A percentile compares a stretch with the other conserved stretches of the same genome.
phyloP scores from a whole-genome alignment of 2,329 filamentous ascomycete genomes.

The Fusarium hainanense region DNA sequence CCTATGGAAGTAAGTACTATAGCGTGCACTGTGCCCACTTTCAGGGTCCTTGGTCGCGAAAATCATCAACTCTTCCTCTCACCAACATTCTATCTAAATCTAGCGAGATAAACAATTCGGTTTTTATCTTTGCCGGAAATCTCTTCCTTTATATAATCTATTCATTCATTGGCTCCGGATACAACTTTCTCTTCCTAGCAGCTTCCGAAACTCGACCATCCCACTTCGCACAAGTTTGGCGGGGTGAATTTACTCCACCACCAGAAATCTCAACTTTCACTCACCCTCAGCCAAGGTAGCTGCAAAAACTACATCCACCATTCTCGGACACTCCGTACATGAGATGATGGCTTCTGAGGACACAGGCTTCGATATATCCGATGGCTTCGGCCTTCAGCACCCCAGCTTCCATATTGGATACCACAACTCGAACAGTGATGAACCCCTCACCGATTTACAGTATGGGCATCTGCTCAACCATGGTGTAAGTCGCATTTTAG shows the following conservation, averaged over 20 bases:
- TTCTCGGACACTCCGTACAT: neutral
- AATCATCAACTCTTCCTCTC: slow-evolving; percentile 10
- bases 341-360: slow-evolving; percentile 42
- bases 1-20: too few relatives aligned
- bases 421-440: slow-evolving; percentile 73
- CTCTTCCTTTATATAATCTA: neutral
- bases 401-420: slow-evolving; percentile 76
- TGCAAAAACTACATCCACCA: slow-evolving; percentile 9
- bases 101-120: neutral
- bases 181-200: neutral
- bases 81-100: neutral
- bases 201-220: slow-evolving; percentile 8
- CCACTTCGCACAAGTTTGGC: slow-evolving; percentile 40
- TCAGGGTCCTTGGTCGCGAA: slow-evolving; percentile 35
- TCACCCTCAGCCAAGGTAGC: neutral
- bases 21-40: slow-evolving; percentile 35
- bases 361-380: slow-evolving; percentile 38
- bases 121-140: neutral
- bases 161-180: neutral
- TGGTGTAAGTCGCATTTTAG: slow-evolving; percentile 65
- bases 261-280: slow-evolving; percentile 43
- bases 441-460: slow-evolving; percentile 71
- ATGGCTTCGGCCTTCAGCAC: slow-evolving; percentile 47
- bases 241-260: slow-evolving; percentile 46
- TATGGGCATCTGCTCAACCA: slow-evolving; percentile 75